A percentile compares a stretch with the other conserved stretches of the same genome.
Evolutionary conservation across 176 grass and related monocot species (phyloP).

Genomic region (Carex scoparia): DNA sequence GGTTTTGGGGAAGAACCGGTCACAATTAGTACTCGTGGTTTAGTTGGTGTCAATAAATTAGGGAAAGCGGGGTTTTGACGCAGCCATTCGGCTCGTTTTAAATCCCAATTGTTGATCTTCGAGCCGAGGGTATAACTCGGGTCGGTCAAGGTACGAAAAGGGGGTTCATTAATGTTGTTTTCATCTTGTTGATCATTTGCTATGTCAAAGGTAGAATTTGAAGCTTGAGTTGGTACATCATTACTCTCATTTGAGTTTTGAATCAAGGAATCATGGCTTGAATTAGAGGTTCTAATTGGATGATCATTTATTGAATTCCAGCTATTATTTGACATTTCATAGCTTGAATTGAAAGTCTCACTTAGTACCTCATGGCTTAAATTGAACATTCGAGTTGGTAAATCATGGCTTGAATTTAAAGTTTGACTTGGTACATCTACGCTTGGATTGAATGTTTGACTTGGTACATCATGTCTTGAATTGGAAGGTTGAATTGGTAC

Average conservation of each 20-base stretch:
- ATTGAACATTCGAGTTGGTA: neutral
- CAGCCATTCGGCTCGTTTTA: conserved; percentile 32
- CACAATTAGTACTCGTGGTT: conserved; percentile 31
- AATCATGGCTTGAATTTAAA: neutral
- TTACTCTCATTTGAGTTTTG: neutral
- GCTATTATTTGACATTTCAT: neutral
- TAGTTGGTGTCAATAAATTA: neutral
- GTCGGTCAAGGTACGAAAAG: conserved; percentile 39
- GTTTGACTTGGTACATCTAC: neutral
- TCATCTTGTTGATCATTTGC: neutral
- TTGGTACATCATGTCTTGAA: neutral
- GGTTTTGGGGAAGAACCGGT: conserved; percentile 40
- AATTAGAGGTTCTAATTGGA: neutral
- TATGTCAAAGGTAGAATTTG: neutral
- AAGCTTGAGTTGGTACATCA: neutral
- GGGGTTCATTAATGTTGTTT: neutral
- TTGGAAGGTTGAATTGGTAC: neutral
- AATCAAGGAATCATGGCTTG: neutral
- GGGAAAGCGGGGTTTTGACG: conserved; percentile 29
- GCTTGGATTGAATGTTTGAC: neutral
- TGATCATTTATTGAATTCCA: neutral
- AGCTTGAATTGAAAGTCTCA: neutral
- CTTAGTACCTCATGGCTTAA: neutral
- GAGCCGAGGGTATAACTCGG: conserved; percentile 38
- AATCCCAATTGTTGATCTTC: conserved; percentile 39